Conservation (phyloP, 768 basidiomycete species). For the Rhodocollybia butyracea region DNA sequence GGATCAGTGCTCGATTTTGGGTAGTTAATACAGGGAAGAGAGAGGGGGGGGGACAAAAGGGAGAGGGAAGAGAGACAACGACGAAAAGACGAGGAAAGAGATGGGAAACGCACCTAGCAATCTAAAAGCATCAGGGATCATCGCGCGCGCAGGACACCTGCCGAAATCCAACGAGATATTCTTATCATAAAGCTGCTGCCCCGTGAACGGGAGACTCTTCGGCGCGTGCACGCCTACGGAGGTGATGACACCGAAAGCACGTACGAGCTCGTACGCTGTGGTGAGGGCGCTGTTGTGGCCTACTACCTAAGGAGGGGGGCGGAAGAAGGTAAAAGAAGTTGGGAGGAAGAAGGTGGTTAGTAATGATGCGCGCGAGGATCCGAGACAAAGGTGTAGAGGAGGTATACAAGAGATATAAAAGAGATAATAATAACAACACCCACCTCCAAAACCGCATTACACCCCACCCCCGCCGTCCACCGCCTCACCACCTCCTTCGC, state of each 20-base stretch:
- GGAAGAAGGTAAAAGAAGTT: no score
- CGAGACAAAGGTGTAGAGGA: no score
- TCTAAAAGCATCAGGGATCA: constrained; percentile 71
- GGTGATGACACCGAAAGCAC: constrained; percentile 70
- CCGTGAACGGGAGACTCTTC: constrained; percentile 51
- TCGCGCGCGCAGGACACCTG: constrained; percentile 74
- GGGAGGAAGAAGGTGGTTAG: no score
- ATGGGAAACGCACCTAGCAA: constrained; percentile 41
- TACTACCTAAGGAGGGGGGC: constrained; percentile 64
- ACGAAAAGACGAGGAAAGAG: neutral
- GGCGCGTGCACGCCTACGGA: constrained; percentile 73
- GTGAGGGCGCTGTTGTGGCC: constrained; percentile 62
- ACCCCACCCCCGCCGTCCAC: constrained; percentile 59
- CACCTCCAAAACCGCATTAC: constrained; percentile 68
- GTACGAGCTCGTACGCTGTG: constrained; percentile 67
- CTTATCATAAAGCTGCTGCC: constrained; percentile 64
- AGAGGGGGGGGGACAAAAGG: no score
- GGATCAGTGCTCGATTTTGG: no score
- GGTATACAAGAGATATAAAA: no score
- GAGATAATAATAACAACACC: constrained; percentile 6
- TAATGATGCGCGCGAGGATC: no score
- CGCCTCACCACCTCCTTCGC: constrained; percentile 44
- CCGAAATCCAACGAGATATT: constrained; percentile 82
- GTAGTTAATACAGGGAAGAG: no score
- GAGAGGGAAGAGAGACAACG: no score